A percentile compares a stretch with the other conserved stretches of the same genome.
Evolutionary conservation across 768 basidiomycete genomes (phyloP).

Genomic region (Clavaria fumosa): DNA sequence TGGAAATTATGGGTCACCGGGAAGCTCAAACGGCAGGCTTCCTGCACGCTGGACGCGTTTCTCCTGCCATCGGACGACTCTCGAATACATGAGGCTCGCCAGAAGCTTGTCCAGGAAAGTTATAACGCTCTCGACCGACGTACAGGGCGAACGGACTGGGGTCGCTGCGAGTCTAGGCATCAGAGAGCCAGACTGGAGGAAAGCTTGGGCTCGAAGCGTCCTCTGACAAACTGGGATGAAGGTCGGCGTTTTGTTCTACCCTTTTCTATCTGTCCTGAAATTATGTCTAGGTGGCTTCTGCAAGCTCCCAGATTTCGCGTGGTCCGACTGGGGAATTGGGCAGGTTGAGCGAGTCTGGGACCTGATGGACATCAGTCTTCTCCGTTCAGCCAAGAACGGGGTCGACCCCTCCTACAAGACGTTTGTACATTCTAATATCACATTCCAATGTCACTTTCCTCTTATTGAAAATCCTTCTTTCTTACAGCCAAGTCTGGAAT

Average conservation of each 20-base stretch:
- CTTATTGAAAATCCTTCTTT: constrained; percentile 8
- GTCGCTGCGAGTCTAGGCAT: constrained; percentile 84
- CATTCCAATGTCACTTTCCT: not conserved
- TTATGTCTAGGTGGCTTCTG: constrained; percentile 53
- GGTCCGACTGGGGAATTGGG: constrained; percentile 86
- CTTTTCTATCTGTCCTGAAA: constrained; percentile 2
- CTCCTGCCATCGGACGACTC: constrained; percentile 84
- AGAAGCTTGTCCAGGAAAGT: constrained; percentile 64
- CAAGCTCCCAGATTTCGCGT: constrained; percentile 76
- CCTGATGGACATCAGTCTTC: constrained; percentile 78
- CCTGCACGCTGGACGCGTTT: constrained; percentile 82
- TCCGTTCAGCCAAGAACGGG: constrained; percentile 67
- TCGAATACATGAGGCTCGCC: constrained; percentile 76
- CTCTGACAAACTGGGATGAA: constrained; percentile 88
- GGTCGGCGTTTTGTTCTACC: constrained; percentile 27
- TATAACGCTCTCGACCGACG: constrained; percentile 48
- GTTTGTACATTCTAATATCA: constrained; percentile 42
- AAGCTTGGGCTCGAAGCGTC: constrained; percentile 63
- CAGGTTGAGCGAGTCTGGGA: constrained; percentile 96
- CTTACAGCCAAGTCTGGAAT: constrained; percentile 76
- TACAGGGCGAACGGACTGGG: constrained; percentile 77
- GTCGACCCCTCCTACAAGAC: constrained; percentile 84
- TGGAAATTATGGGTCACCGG: constrained; percentile 51
- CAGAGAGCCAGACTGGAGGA: constrained; percentile 79
- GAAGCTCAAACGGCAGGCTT: constrained; percentile 68